Percentiles rank a stretch among this genome's conserved stretches.
Conservation (phyloP, 768 basidiomycete species). For the Lactarius quietus region DNA sequence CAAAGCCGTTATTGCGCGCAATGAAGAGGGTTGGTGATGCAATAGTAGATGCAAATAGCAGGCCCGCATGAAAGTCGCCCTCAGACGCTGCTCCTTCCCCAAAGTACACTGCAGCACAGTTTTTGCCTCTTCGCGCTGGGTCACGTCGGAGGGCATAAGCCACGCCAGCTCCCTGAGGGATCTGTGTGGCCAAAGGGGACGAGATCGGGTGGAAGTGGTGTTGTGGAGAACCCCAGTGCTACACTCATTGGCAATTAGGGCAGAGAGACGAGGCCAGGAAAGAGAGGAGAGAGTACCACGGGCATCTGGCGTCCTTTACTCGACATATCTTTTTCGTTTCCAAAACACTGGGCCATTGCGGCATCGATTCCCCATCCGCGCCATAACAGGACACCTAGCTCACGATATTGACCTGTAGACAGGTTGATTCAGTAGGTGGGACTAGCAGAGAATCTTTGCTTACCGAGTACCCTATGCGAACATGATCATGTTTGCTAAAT, state of each 20-base stretch:
- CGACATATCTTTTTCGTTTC: constrained; percentile 73
- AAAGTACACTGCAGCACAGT: constrained; percentile 85
- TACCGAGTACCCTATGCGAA: constrained; percentile 64
- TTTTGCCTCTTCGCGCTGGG: constrained; percentile 58
- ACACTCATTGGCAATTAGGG: background rate
- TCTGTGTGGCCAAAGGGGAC: constrained; percentile 89
- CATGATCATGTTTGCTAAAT: background rate
- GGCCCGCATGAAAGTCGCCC: constrained; percentile 93
- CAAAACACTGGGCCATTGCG: constrained; percentile 92
- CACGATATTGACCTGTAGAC: constrained; percentile 78
- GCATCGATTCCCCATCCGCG: constrained; percentile 74
- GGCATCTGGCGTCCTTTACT: constrained; percentile 94
- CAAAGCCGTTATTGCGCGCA: constrained; percentile 86
- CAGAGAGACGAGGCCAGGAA: background rate
- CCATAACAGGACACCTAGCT: constrained; percentile 89
- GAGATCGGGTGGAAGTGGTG: constrained; percentile 95
- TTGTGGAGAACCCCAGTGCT: constrained; percentile 83
- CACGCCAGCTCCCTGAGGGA: constrained; percentile 92
- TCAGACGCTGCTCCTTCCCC: constrained; percentile 95
- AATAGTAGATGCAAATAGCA: constrained; percentile 74
- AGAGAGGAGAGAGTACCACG: constrained; percentile 49
- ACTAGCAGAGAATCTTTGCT: constrained; percentile 25
- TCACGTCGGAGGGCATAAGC: constrained; percentile 85
- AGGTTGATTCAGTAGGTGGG: constrained; percentile 10
- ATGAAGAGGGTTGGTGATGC: constrained; percentile 72